These are phyloP conservation scores for Monosporascus sp. DNA, from an alignment of 2,329 filamentous ascomycete genomes.

Conservation along the genomic window DNA sequence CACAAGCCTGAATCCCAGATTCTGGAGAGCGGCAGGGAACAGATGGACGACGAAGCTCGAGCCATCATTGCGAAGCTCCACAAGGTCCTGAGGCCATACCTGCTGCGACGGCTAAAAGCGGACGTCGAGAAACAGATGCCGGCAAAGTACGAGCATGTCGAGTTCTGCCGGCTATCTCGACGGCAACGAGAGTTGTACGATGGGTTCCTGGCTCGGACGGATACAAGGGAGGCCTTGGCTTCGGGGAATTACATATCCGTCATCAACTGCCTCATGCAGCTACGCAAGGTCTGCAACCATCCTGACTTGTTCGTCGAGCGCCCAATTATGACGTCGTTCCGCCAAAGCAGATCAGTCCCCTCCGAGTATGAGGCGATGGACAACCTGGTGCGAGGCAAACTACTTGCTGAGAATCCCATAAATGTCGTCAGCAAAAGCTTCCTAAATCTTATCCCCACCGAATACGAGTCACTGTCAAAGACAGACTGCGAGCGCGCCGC, in stretches of 20 bases:
- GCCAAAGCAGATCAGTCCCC: slow-evolving; percentile 75
- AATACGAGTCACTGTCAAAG: slow-evolving; percentile 60
- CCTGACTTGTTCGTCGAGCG: slow-evolving; percentile 94
- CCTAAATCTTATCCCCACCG: slow-evolving; percentile 71
- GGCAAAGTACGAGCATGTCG: slow-evolving; percentile 93
- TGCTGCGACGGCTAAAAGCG: slow-evolving; percentile 84
- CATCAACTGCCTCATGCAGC: slow-evolving; percentile 96
- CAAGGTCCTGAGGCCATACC: slow-evolving; percentile 85
- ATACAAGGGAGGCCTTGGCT: slow-evolving; percentile 81
- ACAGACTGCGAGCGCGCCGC: slow-evolving; percentile 50
- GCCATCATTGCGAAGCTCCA: slow-evolving; percentile 91
- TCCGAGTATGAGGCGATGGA: slow-evolving; percentile 72
- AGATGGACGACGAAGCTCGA: slow-evolving; percentile 90
- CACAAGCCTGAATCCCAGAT: slow-evolving; percentile 94
- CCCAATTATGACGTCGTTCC: slow-evolving; percentile 94
- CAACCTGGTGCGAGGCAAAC: slow-evolving; percentile 58
- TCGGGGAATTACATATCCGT: slow-evolving; percentile 97
- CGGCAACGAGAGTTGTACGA: slow-evolving; percentile 94
- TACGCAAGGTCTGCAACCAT: slow-evolving; percentile 97
- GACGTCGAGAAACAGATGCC: slow-evolving; percentile 99
- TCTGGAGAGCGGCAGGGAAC: slow-evolving; percentile 85
- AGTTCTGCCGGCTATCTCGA: slow-evolving; percentile 92
- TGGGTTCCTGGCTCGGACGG: slow-evolving; percentile 85
- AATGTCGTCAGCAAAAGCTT: slow-evolving; percentile 66
- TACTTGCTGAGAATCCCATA: slow-evolving; percentile 60